Conservation (phyloP, 805 yeast species). For the Candida wancherniae region DNA sequence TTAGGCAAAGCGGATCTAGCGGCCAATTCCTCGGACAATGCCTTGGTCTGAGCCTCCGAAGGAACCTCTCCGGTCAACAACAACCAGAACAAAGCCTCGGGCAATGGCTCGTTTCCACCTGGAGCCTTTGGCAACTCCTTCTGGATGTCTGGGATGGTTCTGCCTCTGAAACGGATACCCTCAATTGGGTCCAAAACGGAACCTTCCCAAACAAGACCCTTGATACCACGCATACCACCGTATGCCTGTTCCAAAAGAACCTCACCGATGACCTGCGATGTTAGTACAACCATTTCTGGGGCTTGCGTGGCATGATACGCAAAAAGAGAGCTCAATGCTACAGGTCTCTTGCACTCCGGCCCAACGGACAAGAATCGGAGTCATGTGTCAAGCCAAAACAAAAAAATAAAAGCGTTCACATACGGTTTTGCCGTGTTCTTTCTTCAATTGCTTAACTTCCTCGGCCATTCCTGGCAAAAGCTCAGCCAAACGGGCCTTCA, state of each 20-base stretch:
- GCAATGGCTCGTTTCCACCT: slow-evolving; percentile 59
- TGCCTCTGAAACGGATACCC: slow-evolving; percentile 77
- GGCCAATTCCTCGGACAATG: slow-evolving; percentile 57
- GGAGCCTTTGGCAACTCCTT: slow-evolving; percentile 55
- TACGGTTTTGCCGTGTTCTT: slow-evolving; percentile 82
- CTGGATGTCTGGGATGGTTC: slow-evolving; percentile 71
- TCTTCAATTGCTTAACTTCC: slow-evolving; percentile 83
- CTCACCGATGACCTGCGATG: slow-evolving; percentile 38
- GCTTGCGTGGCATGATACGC: neutral
- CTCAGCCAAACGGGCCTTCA: slow-evolving; percentile 92
- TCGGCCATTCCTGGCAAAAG: slow-evolving; percentile 88
- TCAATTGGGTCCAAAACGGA: slow-evolving; percentile 70
- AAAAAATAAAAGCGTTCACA: slow-evolving; percentile 21
- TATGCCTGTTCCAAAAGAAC: slow-evolving; percentile 31
- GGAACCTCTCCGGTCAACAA: slow-evolving; percentile 73
- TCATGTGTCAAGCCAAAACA: neutral
- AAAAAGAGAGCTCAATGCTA: slow-evolving; percentile 2
- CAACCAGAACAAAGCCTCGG: slow-evolving; percentile 76
- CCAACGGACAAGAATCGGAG: neutral
- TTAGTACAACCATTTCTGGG: slow-evolving; percentile 10
- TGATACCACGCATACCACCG: slow-evolving; percentile 81
- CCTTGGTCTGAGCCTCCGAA: slow-evolving; percentile 51
- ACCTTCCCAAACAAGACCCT: slow-evolving; percentile 75
- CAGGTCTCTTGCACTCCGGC: neutral
- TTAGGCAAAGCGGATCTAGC: slow-evolving; percentile 61